A percentile compares a stretch with the other conserved stretches of the same genome.
Conservation (phyloP, 2,329 filamentous ascomycete genomes). For the Paracorniculantispora psalliotae region DNA sequence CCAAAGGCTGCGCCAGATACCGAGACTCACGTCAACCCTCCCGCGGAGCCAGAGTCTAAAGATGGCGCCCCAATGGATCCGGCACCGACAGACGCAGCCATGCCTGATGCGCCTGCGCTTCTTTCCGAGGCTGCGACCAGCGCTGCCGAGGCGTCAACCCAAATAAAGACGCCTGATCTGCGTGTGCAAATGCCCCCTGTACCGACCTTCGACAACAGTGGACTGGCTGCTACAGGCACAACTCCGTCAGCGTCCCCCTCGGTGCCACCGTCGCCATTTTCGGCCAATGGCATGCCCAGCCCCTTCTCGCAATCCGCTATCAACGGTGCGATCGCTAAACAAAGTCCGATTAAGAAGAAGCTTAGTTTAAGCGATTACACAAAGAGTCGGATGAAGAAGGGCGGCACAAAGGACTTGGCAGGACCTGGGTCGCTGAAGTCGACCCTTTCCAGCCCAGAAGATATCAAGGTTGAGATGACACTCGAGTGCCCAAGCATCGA, state of each 20-base stretch:
- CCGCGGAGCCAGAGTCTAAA: slow-evolving; percentile 23
- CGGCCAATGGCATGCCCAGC: slow-evolving; percentile 33
- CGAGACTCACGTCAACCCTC: slow-evolving; percentile 34
- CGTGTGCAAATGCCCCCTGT: slow-evolving; percentile 54
- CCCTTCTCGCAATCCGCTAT: slow-evolving; percentile 38
- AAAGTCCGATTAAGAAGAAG: slow-evolving; percentile 63
- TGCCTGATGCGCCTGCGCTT: background rate
- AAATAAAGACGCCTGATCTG: slow-evolving; percentile 40
- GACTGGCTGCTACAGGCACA: slow-evolving; percentile 30
- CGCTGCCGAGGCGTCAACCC: slow-evolving; percentile 19
- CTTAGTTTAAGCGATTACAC: slow-evolving; percentile 60
- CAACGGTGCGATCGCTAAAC: slow-evolving; percentile 42
- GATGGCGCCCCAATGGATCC: background rate
- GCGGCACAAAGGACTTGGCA: slow-evolving; percentile 33
- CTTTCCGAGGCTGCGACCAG: slow-evolving; percentile 14
- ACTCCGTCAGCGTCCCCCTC: slow-evolving; percentile 45
- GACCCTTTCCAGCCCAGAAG: slow-evolving; percentile 31
- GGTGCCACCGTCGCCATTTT: slow-evolving; percentile 47
- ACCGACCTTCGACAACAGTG: slow-evolving; percentile 42
- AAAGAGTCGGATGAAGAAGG: slow-evolving; percentile 54
- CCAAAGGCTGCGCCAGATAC: background rate
- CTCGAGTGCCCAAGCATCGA: slow-evolving; percentile 27
- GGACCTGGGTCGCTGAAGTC: slow-evolving; percentile 28
- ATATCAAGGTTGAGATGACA: slow-evolving; percentile 32
- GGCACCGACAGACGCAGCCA: slow-evolving; percentile 3